These are phyloP conservation scores for Sporormia fimetaria DNA, from an alignment of 495 filamentous ascomycete genomes.

Conservation along the genomic window DNA sequence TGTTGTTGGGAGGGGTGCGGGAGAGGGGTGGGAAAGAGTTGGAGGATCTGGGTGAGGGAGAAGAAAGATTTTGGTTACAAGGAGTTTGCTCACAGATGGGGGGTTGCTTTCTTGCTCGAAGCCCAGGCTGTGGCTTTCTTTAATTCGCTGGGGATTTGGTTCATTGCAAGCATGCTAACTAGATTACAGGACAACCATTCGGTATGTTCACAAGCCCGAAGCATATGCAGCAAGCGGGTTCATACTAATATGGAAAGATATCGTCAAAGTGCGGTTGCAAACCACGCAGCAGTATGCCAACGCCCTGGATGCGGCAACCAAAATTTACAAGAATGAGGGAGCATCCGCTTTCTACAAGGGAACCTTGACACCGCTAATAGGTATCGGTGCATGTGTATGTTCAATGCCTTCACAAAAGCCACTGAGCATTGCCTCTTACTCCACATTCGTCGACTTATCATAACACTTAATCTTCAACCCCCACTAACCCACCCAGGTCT, in stretches of 20 bases:
- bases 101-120: no score
- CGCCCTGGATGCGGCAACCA: conserved; percentile 65
- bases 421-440: neutral
- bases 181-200: conserved; percentile 73
- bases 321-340: conserved; percentile 83
- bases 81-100: no score
- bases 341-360: conserved; percentile 95
- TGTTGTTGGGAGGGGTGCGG: neutral
- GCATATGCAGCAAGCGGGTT: conserved; percentile 31
- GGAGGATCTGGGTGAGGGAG: neutral
- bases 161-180: conserved; percentile 1
- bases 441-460: neutral
- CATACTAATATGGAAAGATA: no score
- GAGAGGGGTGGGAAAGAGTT: neutral
- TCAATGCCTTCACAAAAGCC: neutral
- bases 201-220: conserved; percentile 37
- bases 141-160: no score
- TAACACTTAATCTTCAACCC: conserved; percentile 4
- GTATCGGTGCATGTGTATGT: conserved; percentile 87
- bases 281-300: conserved; percentile 69
- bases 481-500: conserved; percentile 41
- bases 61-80: no score
- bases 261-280: conserved; percentile 94
- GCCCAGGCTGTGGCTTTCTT: no score
- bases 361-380: conserved; percentile 87